A percentile compares a stretch with the other conserved stretches of the same genome.
Evolutionary conservation across 2,329 filamentous ascomycete genomes (phyloP).

Genomic region (Apiospora pterosperma): DNA sequence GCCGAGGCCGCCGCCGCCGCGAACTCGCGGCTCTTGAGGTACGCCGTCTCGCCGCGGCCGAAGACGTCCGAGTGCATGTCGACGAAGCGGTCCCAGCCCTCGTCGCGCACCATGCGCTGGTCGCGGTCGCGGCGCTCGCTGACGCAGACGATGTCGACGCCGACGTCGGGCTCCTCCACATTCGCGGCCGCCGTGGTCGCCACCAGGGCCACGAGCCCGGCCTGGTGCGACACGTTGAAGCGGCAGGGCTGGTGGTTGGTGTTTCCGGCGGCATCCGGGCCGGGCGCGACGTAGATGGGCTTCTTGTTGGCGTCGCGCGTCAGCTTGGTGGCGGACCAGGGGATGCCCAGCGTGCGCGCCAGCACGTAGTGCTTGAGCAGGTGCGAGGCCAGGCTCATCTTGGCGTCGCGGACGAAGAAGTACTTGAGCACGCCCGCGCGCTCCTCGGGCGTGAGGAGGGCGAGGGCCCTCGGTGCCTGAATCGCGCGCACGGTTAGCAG

Average conservation of each 20-base stretch:
- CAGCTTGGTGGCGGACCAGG: constrained; percentile 58
- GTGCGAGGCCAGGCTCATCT: constrained; percentile 69
- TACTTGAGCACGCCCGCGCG: constrained; percentile 55
- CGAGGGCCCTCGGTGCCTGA: constrained; percentile 52
- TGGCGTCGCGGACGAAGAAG: constrained; percentile 68
- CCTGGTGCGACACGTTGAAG: constrained; percentile 80
- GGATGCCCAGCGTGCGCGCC: constrained; percentile 50
- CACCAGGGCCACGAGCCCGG: constrained; percentile 67
- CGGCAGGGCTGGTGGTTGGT: constrained; percentile 36
- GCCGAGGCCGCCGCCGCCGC: constrained; percentile 13
- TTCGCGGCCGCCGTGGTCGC: constrained; percentile 38
- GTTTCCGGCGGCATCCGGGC: constrained; percentile 30
- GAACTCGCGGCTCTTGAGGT: constrained; percentile 48
- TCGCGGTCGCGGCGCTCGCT: constrained; percentile 65
- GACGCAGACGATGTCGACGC: constrained; percentile 74
- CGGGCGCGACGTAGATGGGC: constrained; percentile 49
- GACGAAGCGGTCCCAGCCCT: constrained; percentile 64
- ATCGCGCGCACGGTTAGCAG: not conserved
- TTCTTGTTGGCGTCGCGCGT: constrained; percentile 54
- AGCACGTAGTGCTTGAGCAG: constrained; percentile 72
- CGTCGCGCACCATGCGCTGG: constrained; percentile 47
- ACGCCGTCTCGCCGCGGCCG: constrained; percentile 54
- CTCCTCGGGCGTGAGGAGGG: constrained; percentile 52
- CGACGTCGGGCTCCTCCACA: constrained; percentile 49
- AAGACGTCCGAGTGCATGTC: constrained; percentile 72